Conservation (phyloP, 768 basidiomycete species). For the Agaricus subrufescens region DNA sequence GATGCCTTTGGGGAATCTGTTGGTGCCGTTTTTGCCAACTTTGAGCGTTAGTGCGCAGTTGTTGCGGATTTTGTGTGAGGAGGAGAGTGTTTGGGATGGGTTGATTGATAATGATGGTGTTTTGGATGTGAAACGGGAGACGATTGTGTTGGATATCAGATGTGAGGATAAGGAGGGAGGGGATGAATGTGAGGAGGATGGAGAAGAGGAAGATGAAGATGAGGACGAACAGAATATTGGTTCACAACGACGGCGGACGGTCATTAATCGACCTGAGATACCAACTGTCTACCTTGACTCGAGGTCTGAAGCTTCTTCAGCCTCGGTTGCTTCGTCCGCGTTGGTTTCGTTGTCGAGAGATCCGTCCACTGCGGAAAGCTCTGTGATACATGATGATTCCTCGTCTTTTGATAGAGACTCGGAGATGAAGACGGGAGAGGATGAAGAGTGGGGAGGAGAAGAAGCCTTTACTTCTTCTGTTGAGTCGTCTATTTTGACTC, state of each 20-base stretch:
- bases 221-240: constrained; percentile 10
- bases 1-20: constrained; percentile 89
- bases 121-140: constrained; percentile 13
- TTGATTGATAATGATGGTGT: constrained; percentile 10
- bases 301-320: constrained; percentile 24
- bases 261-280: constrained; percentile 20
- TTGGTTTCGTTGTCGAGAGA: constrained; percentile 13
- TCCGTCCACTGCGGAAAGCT: constrained; percentile 12
- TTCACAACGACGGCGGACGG: constrained; percentile 13
- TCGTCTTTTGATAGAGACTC: neutral
- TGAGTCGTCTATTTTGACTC: constrained; percentile 60
- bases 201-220: constrained; percentile 23
- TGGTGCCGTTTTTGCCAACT: constrained; percentile 86
- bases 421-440: neutral
- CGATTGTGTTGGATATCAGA: constrained; percentile 10
- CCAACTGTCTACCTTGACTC: constrained; percentile 36
- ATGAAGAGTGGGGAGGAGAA: neutral
- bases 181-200: constrained; percentile 17
- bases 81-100: constrained; percentile 56
- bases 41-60: constrained; percentile 74
- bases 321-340: constrained; percentile 21
- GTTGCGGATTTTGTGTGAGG: constrained; percentile 70
- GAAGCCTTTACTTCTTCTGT: constrained; percentile 44
- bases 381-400: constrained; percentile 1
- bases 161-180: neutral